Base-by-base conservation (phyloP, 768 basidiomycete genomes). In the Boletus rubropictus region DNA sequence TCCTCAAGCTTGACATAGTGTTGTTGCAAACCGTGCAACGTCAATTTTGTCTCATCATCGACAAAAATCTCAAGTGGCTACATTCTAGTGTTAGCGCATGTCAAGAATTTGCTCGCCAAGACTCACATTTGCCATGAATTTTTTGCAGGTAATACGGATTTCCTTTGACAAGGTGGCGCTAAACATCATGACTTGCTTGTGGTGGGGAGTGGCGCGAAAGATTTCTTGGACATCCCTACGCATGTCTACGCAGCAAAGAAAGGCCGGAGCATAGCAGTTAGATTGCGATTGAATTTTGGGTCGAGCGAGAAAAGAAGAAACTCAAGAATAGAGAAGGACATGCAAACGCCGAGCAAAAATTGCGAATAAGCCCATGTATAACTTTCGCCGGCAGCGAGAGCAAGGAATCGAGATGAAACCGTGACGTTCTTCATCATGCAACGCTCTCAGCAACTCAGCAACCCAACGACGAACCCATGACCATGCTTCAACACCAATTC, bases 121-220 rank as follows among this genome's bases (percentile, higher is more conserved):
- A 78, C 93, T 54, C 60, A 97, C 96, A 64, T 90, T 95, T 27
- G 89, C 89, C 96, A 99, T 99, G 69, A 99, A 99, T 67, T 99
- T 98, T 74, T 98, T 98, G 82, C 96, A 99, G 0, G 96, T 98
- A 7, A 84, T 78, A 48, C 96, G 80, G 49, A 99, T 95, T 55
- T 98, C 96, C 76, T 99, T 98, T 48, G 91, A 83, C 51, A 99
- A 72, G 1, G 96, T 99, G 33, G 96, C 96, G 60, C 92, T 95
- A 78, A 99, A 99, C 96, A 99, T 99, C 96, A 99, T 99, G 57
- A 99, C 96, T 78, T 99, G 95, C 76, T 99, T 99, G 80, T 96
- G 93, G 70, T 96, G 95, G 42, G 96, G 96, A 17, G 96, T 98
- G 15, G 91, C 81, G 61, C 95, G 86, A 81, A 98, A 99, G 62